Percentiles rank a stretch among this genome's conserved stretches.
phyloP scores from a whole-genome alignment of 225 moss, liverwort and hornwort genomes.

The Physcomitrellopsis africana region DNA sequence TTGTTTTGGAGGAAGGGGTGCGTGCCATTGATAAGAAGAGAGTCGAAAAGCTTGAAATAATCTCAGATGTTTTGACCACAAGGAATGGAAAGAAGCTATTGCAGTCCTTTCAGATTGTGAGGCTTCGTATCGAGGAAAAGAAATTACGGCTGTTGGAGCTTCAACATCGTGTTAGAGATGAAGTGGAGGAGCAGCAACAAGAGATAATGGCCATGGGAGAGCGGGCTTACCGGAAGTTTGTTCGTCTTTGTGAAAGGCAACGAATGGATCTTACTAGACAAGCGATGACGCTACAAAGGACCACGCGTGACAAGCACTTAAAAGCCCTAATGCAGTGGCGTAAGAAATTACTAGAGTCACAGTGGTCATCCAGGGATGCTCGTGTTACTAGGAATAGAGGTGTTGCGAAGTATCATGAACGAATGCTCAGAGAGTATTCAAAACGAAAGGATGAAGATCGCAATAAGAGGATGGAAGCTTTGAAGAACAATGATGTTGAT shows the following conservation, averaged over 20 bases:
- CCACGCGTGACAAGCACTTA: constrained; percentile 82
- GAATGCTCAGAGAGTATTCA: constrained; percentile 93
- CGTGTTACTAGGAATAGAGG: constrained; percentile 96
- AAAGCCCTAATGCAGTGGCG: constrained; percentile 94
- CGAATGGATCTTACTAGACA: constrained; percentile 80
- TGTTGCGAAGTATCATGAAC: constrained; percentile 97
- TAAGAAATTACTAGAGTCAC: constrained; percentile 90
- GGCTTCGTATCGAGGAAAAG: constrained; percentile 92
- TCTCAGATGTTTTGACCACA: constrained; percentile 59
- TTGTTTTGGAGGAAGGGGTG: constrained; percentile 92
- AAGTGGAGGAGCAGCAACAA: constrained; percentile 98
- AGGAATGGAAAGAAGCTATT: constrained; percentile 66
- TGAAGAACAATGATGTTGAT: constrained; percentile 99
- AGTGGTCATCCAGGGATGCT: constrained; percentile 91
- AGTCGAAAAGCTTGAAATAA: constrained; percentile 62
- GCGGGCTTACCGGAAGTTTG: constrained; percentile 96
- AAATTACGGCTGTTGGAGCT: constrained; percentile 91
- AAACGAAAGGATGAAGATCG: constrained; percentile 97
- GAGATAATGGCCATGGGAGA: constrained; percentile 99
- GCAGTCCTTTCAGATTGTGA: constrained; percentile 65
- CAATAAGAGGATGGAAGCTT: constrained; percentile 95
- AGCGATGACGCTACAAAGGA: constrained; percentile 74
- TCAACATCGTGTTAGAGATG: constrained; percentile 88
- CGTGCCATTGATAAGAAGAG: constrained; percentile 88
- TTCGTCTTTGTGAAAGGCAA: constrained; percentile 96